These are phyloP conservation scores for Crithidia expoeki DNA, from an alignment of 208 protist species.

Conservation along the genomic window DNA sequence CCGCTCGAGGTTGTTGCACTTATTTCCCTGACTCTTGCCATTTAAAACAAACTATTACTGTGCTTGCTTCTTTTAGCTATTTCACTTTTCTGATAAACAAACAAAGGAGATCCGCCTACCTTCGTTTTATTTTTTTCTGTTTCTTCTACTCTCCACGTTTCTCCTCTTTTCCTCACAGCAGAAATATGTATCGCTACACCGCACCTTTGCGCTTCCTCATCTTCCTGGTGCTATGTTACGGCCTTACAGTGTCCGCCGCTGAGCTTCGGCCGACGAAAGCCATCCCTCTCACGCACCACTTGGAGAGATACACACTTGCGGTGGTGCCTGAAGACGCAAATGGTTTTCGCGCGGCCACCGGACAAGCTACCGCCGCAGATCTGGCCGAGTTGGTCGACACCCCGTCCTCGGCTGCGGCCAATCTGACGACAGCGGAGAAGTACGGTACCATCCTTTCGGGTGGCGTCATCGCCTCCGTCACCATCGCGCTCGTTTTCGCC, in stretches of 20 bases:
- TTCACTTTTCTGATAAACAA: no score
- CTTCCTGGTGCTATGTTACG: conserved; percentile 3
- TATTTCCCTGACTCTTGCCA: no score
- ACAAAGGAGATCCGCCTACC: no score
- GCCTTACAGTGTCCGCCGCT: not conserved
- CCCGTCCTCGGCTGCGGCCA: not conserved
- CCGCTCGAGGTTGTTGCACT: no score
- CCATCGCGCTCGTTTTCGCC: conserved; percentile 32
- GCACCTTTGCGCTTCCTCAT: not conserved
- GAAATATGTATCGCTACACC: not conserved
- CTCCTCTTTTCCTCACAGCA: not conserved
- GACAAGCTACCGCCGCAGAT: not conserved
- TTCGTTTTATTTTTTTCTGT: not conserved
- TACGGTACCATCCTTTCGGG: conserved; percentile 30
- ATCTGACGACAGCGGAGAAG: conserved; percentile 1
- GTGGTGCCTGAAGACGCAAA: conserved; percentile 12
- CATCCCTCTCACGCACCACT: no score
- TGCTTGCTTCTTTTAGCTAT: not conserved
- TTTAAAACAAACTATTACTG: no score
- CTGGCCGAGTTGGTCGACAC: not conserved
- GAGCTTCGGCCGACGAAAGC: no score
- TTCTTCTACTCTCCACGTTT: not conserved
- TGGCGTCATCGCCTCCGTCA: conserved; percentile 36
- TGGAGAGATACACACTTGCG: no score
- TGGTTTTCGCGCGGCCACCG: not conserved